Base-by-base conservation (phyloP, 148 eudicot genomes). In the Spergularia marina region DNA sequence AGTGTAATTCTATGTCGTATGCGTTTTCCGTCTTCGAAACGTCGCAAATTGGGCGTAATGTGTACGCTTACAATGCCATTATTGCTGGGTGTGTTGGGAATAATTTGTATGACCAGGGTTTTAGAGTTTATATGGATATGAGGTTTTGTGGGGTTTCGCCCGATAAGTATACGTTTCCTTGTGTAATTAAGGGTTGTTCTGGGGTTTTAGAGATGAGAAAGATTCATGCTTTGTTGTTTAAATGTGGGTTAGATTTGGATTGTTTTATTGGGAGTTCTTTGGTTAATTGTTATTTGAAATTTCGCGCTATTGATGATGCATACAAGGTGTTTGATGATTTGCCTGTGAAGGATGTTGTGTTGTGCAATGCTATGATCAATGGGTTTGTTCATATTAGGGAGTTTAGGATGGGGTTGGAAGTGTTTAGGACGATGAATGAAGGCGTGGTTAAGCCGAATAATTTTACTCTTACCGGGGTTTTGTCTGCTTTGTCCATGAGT, bases 301-400 rank as follows among this genome's bases (percentile, higher is more conserved):
- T 81, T 74, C 82, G 79, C 69, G 70, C 80, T 16, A 63, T 79
- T 68, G 70, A 60, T 64, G 83, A 81, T 36, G 89, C 91, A 16
- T 70, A 75, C 15, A 54, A 75, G 7, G 84, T 89, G 83, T 91
- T 91, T 64, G 87, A 84, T 25, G 86, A 83, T 65, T 76, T 91
- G 83, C 84, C 82, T 64, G 71, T 20, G 25, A 81, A 82, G 52
- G 89, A 89, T 79, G 86, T 82, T 80, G 92, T 87, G 68, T 74
- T 91, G 59, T 91, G 91, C 87, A 91, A 91, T 62, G 83, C 96
- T 5, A 87, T 91, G 91, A 86, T 91, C 51, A 87, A 84, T 82
- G 96, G 96, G 71, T 84, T 73, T 83, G 85, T 89, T 30, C 87
- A 82, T 74, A 87, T 83, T 71, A 85, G 90, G 76, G 87, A 89